These are phyloP conservation scores for Triglochin maritima DNA, from an alignment of 106 monocot species.

Conservation along the genomic window DNA sequence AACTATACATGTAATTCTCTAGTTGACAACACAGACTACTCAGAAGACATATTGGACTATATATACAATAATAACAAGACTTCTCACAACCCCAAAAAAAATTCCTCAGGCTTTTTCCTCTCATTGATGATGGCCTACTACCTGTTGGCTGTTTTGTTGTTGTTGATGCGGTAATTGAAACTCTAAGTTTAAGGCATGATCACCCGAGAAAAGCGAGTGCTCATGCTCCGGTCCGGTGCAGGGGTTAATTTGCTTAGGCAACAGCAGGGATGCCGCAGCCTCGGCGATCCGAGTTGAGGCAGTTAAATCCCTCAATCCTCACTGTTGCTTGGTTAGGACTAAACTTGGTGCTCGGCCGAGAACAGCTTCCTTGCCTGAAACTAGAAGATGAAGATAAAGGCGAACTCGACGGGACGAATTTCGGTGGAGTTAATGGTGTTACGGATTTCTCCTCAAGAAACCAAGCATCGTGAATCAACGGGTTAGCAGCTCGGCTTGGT, in stretches of 20 bases:
- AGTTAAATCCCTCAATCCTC: constrained; percentile 11
- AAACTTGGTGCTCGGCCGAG: constrained; percentile 1
- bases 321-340: constrained; percentile 7
- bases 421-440: not conserved
- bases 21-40: too few species aligned
- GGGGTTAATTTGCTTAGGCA: constrained; percentile 2
- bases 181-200: too few species aligned
- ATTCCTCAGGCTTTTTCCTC: too few species aligned
- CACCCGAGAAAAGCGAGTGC: too few species aligned
- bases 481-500: constrained; percentile 40
- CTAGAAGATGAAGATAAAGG: not conserved
- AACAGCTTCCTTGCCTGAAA: not conserved
- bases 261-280: constrained; percentile 12
- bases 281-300: constrained; percentile 1
- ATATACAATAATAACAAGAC: too few species aligned
- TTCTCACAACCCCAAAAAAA: too few species aligned
- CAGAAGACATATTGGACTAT: too few species aligned
- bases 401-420: not conserved
- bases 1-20: too few species aligned
- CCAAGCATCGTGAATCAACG: constrained; percentile 43
- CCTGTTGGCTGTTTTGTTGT: too few species aligned
- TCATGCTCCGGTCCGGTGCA: too few species aligned
- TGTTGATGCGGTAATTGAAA: too few species aligned
- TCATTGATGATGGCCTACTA: too few species aligned
- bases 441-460: constrained; percentile 22